These are phyloP conservation scores for Omphalea diandra DNA, from an alignment of 441 rosid genomes.

Conservation along the genomic window DNA sequence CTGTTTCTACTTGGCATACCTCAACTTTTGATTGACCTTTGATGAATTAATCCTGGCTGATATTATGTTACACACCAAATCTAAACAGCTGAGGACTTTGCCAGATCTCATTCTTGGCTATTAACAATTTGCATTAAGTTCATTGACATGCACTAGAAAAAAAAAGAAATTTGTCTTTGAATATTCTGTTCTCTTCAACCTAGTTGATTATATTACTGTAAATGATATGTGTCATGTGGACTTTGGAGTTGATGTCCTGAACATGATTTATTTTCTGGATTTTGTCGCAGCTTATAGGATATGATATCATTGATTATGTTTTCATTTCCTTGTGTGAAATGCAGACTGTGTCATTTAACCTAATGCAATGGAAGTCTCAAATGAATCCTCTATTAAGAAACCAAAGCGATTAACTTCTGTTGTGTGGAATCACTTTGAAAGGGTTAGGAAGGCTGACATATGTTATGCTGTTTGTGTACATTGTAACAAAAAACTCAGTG, in stretches of 20 bases:
- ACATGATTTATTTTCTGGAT: constrained; percentile 12
- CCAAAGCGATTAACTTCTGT: constrained; percentile 92
- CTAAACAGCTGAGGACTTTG: background rate
- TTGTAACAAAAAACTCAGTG: constrained; percentile 92
- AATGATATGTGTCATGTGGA: constrained; percentile 11
- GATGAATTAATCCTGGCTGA: background rate
- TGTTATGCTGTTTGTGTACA: constrained; percentile 91
- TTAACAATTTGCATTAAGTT: background rate
- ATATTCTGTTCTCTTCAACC: background rate
- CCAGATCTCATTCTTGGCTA: background rate
- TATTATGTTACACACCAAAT: background rate
- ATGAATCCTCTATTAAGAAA: constrained; percentile 61
- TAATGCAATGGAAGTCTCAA: constrained; percentile 71
- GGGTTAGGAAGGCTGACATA: constrained; percentile 80
- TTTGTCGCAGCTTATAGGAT: constrained; percentile 11
- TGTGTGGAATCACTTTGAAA: constrained; percentile 97
- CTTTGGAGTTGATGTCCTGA: constrained; percentile 1
- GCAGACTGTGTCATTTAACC: constrained; percentile 36
- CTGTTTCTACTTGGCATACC: too few relatives aligned
- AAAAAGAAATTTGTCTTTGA: too few relatives aligned
- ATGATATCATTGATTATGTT: background rate
- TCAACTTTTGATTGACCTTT: background rate
- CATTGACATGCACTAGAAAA: too few relatives aligned
- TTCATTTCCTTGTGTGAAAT: constrained; percentile 13
- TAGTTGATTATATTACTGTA: background rate